Evolutionary conservation across 1,284 basidiomycete genomes (phyloP), one percentile per base, ranked within the genome.

Genomic region (Marasmius tenuissimus): DNA sequence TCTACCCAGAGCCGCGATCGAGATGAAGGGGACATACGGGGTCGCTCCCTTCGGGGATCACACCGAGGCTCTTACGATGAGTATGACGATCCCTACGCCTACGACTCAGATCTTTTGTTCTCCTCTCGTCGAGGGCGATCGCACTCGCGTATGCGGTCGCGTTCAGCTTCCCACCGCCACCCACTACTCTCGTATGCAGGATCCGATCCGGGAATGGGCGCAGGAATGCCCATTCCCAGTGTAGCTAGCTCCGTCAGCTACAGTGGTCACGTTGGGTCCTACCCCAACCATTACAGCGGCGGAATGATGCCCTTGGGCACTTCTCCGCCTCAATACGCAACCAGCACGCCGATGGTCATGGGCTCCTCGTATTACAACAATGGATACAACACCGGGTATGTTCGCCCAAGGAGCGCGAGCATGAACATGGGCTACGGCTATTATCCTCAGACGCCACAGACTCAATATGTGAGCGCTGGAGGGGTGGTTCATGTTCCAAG

Each of bases 51-150:
- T 27, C 59, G 45, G 64, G 70, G 59, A 65, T 70, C 45, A 58
- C 68, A 51, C 61, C 65, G 47, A 34, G 60, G 57, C 22, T 65
- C 65, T 5, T 68, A 75, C 9, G 77, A 78, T 63, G 70, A 71
- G 34, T 72, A 73, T 55, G 78, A 78, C 53, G 73, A 77, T 62
- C 72, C 69, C 0, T 67, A 74, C 18, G 61, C 69, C 14, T 71
- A 68, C 47, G 66, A 65, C 48, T 55, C 58, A 42, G 61, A 64
- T 39, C 33, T 40, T 10, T 58, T 62, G 51, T 60, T 58, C 51
- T 27, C 27, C 27, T 57, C 62, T 22, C 61, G 61, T 8, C 72
- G 69, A 27, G 72, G 66, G 52, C 66, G 70, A n/a, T 74, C 73
- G 5, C 68, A 65, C 40, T 72, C 72, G 5, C 66, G 73, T 39